A percentile compares a stretch with the other conserved stretches of the same genome.
phyloP scores from a whole-genome alignment of 2,329 filamentous ascomycete genomes.

The Fusarium verrucosum region DNA sequence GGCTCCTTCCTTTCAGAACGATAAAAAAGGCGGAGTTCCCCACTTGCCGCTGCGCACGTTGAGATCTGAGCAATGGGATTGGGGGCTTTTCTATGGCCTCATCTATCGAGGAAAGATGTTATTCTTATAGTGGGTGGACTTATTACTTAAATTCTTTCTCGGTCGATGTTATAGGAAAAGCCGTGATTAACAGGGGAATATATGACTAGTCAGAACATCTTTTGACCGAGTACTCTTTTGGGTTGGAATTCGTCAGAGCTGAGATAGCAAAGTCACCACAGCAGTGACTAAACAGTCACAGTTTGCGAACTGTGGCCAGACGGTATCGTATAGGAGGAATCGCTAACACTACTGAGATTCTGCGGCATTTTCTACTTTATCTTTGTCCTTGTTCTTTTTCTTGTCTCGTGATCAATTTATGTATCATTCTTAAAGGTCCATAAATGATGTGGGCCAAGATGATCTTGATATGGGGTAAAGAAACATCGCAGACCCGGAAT shows the following conservation, averaged over 20 bases:
- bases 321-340: background rate
- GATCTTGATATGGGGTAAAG: constrained; percentile 27
- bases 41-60: constrained; percentile 37
- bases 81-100: constrained; percentile 21
- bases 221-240: constrained; percentile 30
- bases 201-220: constrained; percentile 12
- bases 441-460: constrained; percentile 11
- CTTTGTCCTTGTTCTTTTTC: background rate
- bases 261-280: background rate
- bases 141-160: constrained; percentile 20
- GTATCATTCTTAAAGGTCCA: background rate
- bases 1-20: constrained; percentile 2
- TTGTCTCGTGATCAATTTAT: background rate
- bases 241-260: constrained; percentile 3
- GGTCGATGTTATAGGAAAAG: constrained; percentile 36
- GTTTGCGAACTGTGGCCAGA: background rate
- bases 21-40: constrained; percentile 22
- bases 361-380: background rate
- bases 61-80: constrained; percentile 34
- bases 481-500: constrained; percentile 8
- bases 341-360: background rate
- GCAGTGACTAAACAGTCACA: background rate
- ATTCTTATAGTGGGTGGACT: constrained; percentile 9
- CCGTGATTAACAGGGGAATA: background rate
- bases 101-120: no score